These are phyloP conservation scores for Corchorus capsularis DNA, from an alignment of 345 rosid species.

Conservation along the genomic window DNA sequence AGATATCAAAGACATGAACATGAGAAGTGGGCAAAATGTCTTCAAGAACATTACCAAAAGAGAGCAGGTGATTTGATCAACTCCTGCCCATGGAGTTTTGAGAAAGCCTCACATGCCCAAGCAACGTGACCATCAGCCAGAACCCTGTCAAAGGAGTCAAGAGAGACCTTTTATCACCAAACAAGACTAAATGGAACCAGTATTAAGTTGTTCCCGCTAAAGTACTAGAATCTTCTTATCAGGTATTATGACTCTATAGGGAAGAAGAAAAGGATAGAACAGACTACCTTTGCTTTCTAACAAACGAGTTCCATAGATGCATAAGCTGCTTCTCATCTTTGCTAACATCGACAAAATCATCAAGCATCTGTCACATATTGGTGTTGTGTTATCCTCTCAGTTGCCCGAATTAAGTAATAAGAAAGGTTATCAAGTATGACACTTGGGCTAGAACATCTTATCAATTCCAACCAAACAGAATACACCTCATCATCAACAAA, in stretches of 20 bases:
- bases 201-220: conserved; percentile 8
- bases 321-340: conserved; percentile 77
- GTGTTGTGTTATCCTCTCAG: conserved; percentile 13
- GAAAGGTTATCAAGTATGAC: not conserved
- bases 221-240: not conserved
- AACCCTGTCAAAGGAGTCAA: conserved; percentile 48
- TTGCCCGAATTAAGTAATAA: conserved; percentile 1
- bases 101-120: conserved; percentile 93
- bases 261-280: not conserved
- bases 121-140: conserved; percentile 86
- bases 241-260: not conserved
- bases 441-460: not conserved
- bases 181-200: conserved; percentile 6
- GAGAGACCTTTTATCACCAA: conserved; percentile 6
- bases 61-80: conserved; percentile 48
- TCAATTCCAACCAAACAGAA: conserved; percentile 1
- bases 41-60: conserved; percentile 50
- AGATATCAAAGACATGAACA: not conserved
- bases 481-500: not conserved
- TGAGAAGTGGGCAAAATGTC: not conserved
- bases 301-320: conserved; percentile 94
- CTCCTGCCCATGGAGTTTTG: conserved; percentile 59
- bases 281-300: conserved; percentile 69
- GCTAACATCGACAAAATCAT: conserved; percentile 93
- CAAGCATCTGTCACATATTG: conserved; percentile 78